Percentiles rank a stretch among this genome's conserved stretches.
Conservation (phyloP, 345 rosid genomes). For the Hevea brasiliensis region DNA sequence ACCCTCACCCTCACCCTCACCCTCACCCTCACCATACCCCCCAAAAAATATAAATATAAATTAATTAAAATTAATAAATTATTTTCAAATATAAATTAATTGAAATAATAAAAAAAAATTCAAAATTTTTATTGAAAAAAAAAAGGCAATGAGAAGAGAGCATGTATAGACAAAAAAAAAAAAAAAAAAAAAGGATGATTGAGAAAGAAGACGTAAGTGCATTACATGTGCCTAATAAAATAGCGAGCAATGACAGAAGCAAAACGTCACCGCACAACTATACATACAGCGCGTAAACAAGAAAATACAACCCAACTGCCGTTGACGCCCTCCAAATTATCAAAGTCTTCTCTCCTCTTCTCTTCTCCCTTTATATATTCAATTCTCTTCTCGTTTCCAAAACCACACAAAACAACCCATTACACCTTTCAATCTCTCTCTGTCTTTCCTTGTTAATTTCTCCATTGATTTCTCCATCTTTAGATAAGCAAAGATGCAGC, state of each 20-base stretch:
- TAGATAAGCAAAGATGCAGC: conserved; percentile 45
- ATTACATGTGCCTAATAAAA: conserved; percentile 1
- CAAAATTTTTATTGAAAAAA: too few relatives aligned
- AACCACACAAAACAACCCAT: background rate
- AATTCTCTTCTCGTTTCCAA: background rate
- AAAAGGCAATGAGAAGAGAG: too few relatives aligned
- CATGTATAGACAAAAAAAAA: too few relatives aligned
- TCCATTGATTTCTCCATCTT: background rate
- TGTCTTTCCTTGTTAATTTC: background rate
- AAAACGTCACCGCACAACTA: conserved; percentile 14
- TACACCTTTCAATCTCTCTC: background rate
- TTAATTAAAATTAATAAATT: too few relatives aligned
- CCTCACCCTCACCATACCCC: too few relatives aligned
- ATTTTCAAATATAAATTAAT: too few relatives aligned
- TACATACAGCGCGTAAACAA: background rate
- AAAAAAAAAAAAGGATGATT: background rate
- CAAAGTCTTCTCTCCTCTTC: background rate
- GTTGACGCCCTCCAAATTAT: conserved; percentile 6
- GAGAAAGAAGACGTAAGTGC: background rate
- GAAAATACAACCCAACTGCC: background rate
- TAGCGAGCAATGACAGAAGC: background rate
- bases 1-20: too few relatives aligned
- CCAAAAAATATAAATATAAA: too few relatives aligned
- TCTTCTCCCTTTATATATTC: background rate
- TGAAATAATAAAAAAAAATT: too few relatives aligned